phyloP scores from a whole-genome alignment of 2,329 filamentous ascomycete species.

The Neurospora sp. region DNA sequence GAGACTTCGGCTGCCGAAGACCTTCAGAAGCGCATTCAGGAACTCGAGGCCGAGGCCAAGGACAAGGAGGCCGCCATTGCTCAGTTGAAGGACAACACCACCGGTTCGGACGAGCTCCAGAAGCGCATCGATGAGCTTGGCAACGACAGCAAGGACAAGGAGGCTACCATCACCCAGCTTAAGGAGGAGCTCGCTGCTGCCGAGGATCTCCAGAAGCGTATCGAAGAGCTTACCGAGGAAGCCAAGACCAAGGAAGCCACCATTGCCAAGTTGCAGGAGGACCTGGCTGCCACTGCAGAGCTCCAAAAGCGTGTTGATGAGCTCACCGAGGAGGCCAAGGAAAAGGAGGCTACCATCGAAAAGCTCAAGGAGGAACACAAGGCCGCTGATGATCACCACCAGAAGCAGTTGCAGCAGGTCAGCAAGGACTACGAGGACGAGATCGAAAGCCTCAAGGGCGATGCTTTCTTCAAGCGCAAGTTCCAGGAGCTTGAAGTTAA shows the following conservation, averaged over 20 bases:
- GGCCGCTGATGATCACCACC: constrained; percentile 37
- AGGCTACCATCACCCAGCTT: constrained; percentile 37
- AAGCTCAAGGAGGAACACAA: constrained; percentile 41
- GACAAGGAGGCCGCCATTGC: constrained; percentile 34
- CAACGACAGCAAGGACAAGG: constrained; percentile 35
- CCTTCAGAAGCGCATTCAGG: constrained; percentile 33
- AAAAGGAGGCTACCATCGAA: constrained; percentile 38
- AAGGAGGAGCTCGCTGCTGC: constrained; percentile 41
- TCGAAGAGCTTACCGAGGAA: constrained; percentile 40
- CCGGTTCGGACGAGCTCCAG: constrained; percentile 35
- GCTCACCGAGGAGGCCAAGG: constrained; percentile 22
- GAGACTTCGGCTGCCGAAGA: constrained; percentile 34
- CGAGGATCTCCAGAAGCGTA: constrained; percentile 45
- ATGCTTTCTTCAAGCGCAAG: constrained; percentile 55
- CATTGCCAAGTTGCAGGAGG: constrained; percentile 37
- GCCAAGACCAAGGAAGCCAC: constrained; percentile 38
- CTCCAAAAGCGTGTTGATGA: constrained; percentile 41
- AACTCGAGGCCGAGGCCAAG: constrained; percentile 30
- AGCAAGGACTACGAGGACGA: constrained; percentile 55
- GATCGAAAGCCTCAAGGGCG: constrained; percentile 52
- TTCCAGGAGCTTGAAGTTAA: constrained; percentile 50
- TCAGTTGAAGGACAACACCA: constrained; percentile 38
- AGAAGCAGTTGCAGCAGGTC: constrained; percentile 47
- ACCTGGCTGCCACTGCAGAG: constrained; percentile 38
- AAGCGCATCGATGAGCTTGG: constrained; percentile 41